Conservation (phyloP, 2,329 filamentous ascomycete genomes). For the Beauveria caledonica region DNA sequence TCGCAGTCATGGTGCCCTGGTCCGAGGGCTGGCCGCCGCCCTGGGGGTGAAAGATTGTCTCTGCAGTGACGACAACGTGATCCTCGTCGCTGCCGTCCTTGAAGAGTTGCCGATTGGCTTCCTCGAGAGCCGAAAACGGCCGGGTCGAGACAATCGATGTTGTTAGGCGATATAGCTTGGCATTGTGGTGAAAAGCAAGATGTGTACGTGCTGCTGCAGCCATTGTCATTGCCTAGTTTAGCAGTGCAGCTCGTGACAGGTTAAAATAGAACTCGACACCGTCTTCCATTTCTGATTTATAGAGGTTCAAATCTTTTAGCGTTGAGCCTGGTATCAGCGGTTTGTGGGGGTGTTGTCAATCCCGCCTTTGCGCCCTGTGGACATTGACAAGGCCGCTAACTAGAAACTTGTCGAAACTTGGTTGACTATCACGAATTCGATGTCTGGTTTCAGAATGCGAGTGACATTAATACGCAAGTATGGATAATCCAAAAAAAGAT, state of each 20-base stretch:
- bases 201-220: conserved; percentile 26
- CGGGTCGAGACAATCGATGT: conserved; percentile 38
- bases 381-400: not conserved
- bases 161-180: conserved; percentile 33
- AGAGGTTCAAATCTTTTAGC: not conserved
- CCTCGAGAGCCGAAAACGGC: conserved; percentile 41
- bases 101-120: conserved; percentile 46
- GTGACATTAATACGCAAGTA: not conserved
- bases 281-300: not conserved
- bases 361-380: conserved; percentile 9
- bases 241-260: not conserved
- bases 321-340: not conserved
- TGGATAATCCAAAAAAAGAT: not conserved
- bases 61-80: conserved; percentile 50
- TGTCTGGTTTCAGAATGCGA: not conserved
- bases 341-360: conserved; percentile 6
- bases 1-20: conserved; percentile 44
- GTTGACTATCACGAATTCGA: not conserved
- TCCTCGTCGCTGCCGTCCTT: conserved; percentile 45
- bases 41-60: conserved; percentile 69
- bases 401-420: conserved; percentile 4
- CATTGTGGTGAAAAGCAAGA: conserved; percentile 37
- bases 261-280: not conserved
- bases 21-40: conserved; percentile 69
- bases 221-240: not conserved